These are phyloP conservation scores for Ceratocystis alfenasii DNA, from an alignment of 2,329 filamentous ascomycete genomes.

Conservation along the genomic window DNA sequence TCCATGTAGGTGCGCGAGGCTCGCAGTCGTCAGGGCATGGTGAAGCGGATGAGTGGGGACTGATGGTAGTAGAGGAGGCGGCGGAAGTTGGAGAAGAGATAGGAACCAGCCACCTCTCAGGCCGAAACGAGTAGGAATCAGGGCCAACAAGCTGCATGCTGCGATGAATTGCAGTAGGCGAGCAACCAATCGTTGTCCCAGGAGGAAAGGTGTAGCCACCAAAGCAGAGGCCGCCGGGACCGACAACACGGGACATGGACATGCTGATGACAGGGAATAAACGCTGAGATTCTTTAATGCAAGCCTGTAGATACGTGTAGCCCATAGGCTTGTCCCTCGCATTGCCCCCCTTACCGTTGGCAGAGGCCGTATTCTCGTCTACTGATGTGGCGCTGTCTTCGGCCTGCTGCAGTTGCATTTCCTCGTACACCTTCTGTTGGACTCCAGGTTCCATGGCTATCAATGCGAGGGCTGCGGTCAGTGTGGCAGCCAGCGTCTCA, in stretches of 20 bases:
- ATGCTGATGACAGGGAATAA: constrained; percentile 42
- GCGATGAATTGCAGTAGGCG: constrained; percentile 39
- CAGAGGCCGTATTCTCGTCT: background rate
- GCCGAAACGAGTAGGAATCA: constrained; percentile 35
- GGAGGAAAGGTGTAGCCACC: constrained; percentile 34
- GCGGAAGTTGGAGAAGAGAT: background rate
- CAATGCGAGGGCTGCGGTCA: constrained; percentile 39
- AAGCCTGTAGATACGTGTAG: constrained; percentile 32
- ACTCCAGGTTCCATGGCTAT: constrained; percentile 32
- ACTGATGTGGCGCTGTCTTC: background rate
- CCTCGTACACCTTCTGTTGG: constrained; percentile 28
- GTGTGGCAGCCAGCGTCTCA: constrained; percentile 42
- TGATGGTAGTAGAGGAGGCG: background rate
- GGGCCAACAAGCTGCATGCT: constrained; percentile 39
- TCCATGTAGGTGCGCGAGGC: background rate
- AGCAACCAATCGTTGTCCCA: constrained; percentile 41
- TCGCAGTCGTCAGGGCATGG: background rate
- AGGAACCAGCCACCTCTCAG: constrained; percentile 35
- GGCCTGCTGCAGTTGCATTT: constrained; percentile 23
- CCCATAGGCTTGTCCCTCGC: constrained; percentile 18
- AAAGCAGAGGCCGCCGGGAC: constrained; percentile 30
- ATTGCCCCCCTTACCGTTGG: background rate
- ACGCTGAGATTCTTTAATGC: constrained; percentile 41
- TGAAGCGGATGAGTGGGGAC: background rate
- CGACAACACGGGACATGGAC: constrained; percentile 38